These are phyloP conservation scores for Coelastrella sp. DNA, from an alignment of 139 green algal genomes.

Conservation along the genomic window DNA sequence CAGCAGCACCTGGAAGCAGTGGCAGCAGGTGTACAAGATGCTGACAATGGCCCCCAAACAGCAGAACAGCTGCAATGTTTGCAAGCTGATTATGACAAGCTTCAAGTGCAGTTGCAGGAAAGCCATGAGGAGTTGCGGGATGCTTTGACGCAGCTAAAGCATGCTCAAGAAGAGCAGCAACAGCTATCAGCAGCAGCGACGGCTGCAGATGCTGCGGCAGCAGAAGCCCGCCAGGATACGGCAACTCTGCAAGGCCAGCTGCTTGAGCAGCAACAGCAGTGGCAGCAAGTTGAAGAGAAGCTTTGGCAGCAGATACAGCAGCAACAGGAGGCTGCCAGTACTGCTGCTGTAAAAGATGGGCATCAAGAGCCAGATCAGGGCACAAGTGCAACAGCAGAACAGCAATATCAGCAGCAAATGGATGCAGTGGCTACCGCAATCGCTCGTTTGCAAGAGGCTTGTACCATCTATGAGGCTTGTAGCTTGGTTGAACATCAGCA, in stretches of 20 bases:
- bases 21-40: neutral
- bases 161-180: neutral
- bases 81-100: neutral
- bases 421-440: too few species aligned
- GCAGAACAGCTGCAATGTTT: neutral
- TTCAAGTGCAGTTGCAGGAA: slow-evolving; percentile 4
- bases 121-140: slow-evolving; percentile 13
- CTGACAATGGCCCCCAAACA: neutral
- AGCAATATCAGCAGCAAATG: too few species aligned
- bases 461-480: too few species aligned
- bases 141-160: neutral
- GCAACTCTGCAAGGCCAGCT: neutral
- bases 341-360: too few species aligned
- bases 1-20: neutral
- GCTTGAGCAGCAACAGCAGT: slow-evolving; percentile 25
- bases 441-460: too few species aligned
- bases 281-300: neutral
- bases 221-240: neutral
- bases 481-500: too few species aligned
- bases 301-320: slow-evolving; percentile 1
- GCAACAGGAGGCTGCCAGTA: too few species aligned
- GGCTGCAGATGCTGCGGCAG: neutral
- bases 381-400: too few species aligned
- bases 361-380: too few species aligned
- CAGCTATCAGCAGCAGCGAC: neutral